Evolutionary conservation across 2,329 filamentous ascomycete species (phyloP), one percentile per base, ranked within the genome.

Genomic region (Rhinocladiella similis): DNA sequence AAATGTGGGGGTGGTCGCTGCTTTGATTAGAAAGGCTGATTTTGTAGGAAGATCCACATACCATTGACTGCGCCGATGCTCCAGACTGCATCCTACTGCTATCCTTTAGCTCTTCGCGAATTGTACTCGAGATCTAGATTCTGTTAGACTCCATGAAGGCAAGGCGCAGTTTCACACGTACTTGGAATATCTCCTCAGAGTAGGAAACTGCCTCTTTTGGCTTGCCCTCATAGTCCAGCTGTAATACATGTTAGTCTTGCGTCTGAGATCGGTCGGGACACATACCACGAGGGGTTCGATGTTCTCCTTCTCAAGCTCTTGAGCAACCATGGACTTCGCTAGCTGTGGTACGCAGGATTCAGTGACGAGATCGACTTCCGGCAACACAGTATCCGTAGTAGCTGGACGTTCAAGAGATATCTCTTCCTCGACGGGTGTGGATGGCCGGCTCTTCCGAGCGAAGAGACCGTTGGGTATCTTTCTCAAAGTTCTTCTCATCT

Each of bases 211-310:
- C 46, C 14, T 27, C 43, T 38, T 53, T 59, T 35, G 50, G 43
- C 19, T 56, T 55, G 25, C 56, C 55, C 4, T 59, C 56, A 29
- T 56, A 56, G 38, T 59, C 56, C 53, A 59, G 46, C 53, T 55
- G 22, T 12, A 5, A 12, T 33, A 33, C 29, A 33, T 33, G 29
- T 33, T 9, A 33, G 10, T 33, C 7, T 33, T 33, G 29, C 10
- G 29, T 33, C 29, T 33, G 29, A 33, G 29, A 33, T 12, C 29
- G 6, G 10, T 33, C 10, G 10, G 10, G 14, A 41, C 10, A 41
- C 47, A n/a, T 22, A 43, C 36, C 14, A 54, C 20, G n/a, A 48
- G 46, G 13, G 13, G 29, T 19, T 47, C 16, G 10, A n/a, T 25
- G 35, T 13, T 14, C 16, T 42, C 16, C n/a, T 16, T 12, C 7